Evolutionary conservation across 352 stramenopile species (phyloP).

Genomic region (Pythium oligandrum): DNA sequence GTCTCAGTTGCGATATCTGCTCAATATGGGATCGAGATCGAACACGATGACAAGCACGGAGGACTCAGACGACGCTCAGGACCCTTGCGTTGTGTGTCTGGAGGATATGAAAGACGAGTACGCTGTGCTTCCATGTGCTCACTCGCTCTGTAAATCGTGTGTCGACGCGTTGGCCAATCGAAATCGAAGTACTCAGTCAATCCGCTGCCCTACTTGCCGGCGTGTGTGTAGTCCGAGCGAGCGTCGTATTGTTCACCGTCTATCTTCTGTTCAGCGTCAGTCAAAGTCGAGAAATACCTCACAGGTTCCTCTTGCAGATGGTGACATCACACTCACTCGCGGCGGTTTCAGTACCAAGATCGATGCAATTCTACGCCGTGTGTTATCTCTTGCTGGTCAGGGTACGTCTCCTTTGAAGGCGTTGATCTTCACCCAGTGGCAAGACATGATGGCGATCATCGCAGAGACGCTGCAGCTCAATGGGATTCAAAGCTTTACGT

Average conservation of each 20-base stretch:
- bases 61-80: not conserved
- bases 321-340: constrained; percentile 7
- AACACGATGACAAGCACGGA: not conserved
- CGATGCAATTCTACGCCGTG: constrained; percentile 48
- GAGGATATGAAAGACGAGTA: constrained; percentile 53
- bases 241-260: constrained; percentile 5
- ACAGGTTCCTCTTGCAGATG: not conserved
- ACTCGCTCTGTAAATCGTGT: constrained; percentile 71
- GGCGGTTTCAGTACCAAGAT: constrained; percentile 67
- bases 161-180: constrained; percentile 29
- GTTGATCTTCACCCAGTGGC: constrained; percentile 91
- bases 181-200: constrained; percentile 13
- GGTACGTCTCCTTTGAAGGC: constrained; percentile 68
- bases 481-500: constrained; percentile 71
- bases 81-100: constrained; percentile 75
- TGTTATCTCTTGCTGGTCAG: constrained; percentile 36
- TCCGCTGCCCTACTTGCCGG: constrained; percentile 62
- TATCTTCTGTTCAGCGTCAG: not conserved
- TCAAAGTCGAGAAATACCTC: too few species aligned
- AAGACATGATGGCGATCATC: constrained; percentile 72
- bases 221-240: constrained; percentile 9
- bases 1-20: constrained; percentile 56
- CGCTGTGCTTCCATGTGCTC: constrained; percentile 81
- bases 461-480: constrained; percentile 24
- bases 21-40: constrained; percentile 15